Evolutionary conservation across 73 alveolate genomes (phyloP).

Genomic region (Tetrahymena thermophila): DNA sequence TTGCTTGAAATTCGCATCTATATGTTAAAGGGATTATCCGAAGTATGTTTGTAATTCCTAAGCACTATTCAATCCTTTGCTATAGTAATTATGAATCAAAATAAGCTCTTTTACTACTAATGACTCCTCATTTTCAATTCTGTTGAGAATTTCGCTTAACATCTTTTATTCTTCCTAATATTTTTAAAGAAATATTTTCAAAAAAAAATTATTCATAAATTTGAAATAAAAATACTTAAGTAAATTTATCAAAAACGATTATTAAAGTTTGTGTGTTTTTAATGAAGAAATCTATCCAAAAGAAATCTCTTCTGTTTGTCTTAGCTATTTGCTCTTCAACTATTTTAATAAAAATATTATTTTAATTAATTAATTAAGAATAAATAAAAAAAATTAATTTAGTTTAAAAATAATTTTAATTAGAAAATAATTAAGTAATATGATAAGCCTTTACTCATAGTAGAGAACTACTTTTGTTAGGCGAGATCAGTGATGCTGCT

Average conservation of each 20-base stretch:
- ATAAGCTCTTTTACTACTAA: neutral
- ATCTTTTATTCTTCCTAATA: neutral
- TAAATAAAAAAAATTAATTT: neutral
- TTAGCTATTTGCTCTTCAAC: neutral
- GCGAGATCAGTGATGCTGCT: neutral
- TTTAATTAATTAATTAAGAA: neutral
- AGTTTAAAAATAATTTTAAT: too few species aligned
- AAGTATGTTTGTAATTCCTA: neutral
- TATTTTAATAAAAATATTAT: neutral
- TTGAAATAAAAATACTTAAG: neutral
- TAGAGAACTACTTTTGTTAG: neutral
- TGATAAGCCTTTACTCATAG: neutral
- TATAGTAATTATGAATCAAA: neutral
- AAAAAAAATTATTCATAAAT: neutral
- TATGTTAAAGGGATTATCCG: neutral
- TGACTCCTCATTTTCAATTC: neutral
- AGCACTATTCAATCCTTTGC: neutral
- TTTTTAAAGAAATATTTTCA: neutral
- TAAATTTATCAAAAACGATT: neutral
- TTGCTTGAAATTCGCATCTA: neutral
- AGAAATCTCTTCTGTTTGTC: neutral
- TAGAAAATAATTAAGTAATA: too few species aligned
- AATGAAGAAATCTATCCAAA: neutral
- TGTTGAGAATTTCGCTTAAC: neutral
- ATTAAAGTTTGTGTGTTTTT: neutral